Evolutionary conservation across 2,329 filamentous ascomycete species (phyloP), one percentile per base, ranked within the genome.

Genomic region (Diaporthe australafricana): DNA sequence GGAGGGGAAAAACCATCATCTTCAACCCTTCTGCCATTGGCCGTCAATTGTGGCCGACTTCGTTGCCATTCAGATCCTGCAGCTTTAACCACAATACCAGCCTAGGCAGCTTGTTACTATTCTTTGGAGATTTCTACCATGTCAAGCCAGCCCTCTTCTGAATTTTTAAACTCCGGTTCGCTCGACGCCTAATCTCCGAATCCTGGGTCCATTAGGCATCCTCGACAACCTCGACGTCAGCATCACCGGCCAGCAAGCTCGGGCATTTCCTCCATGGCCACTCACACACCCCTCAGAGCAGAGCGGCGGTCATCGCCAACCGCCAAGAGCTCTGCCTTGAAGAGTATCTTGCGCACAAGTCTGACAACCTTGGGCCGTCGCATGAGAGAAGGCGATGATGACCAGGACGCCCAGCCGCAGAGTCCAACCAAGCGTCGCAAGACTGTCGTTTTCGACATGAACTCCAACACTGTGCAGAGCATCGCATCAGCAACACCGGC

Each of bases 361-460:
- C 45, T 66, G 45, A 65, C 63, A 17, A 69, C 48, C 45, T 40
- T 73, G 50, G 57, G 47, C 22, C 73, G 68, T 16, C 70, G 72
- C 47, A 42, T 57, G 38, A 70, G 71, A 66, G 68, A 80, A 60
- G 68, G 80, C 42, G 78, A 82, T 50, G 83, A 83, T 69, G 82
- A 85, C 71, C 77, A 81, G 47, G 77, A 81, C 40, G 81, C 83
- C 30, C 74, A 78, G 16, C 78, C 80, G 17, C 82, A 84, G 65
- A 87, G 82, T 74, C 86, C 85, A 4, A 83, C 79, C 42, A 90
- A 90, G 78, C 85, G 87, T 47, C 86, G 86, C 73, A 89, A 86
- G 76, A 80, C 79, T 27, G 89, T 91, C 62, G 82, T 88, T 57
- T 90, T 90, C 74, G 88, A 90, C 81, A 84, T 90, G 73, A 85